Evolutionary conservation across 305 asterid species (phyloP).

Genomic region (Fraxinus paxiana): DNA sequence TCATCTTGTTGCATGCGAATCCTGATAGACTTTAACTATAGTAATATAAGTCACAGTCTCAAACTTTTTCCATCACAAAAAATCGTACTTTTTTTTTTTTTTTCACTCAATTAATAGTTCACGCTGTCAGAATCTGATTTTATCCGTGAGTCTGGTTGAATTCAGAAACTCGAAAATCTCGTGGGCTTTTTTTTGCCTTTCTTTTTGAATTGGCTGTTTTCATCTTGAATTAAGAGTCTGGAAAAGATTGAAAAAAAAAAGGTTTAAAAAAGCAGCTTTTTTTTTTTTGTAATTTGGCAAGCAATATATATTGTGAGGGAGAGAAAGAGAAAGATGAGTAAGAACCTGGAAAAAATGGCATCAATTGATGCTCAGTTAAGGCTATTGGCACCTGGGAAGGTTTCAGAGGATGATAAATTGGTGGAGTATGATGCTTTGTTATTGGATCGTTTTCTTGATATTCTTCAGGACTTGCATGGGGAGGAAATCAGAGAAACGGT

Average conservation of each 20-base stretch:
- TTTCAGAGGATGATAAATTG: slow-evolving; percentile 61
- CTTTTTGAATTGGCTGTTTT: neutral
- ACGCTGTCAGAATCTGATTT: slow-evolving; percentile 14
- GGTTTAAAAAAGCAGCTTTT: neutral
- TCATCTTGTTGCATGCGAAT: slow-evolving; percentile 18
- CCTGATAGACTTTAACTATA: neutral
- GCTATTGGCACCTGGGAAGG: slow-evolving; percentile 64
- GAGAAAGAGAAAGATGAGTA: slow-evolving; percentile 28
- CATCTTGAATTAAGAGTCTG: slow-evolving; percentile 19
- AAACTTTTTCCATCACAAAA: neutral
- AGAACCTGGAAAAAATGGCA: slow-evolving; percentile 55
- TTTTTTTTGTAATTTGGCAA: neutral
- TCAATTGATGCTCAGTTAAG: slow-evolving; percentile 68
- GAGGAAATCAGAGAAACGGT: slow-evolving; percentile 64
- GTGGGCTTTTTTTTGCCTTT: slow-evolving; percentile 25
- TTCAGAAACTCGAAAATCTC: slow-evolving; percentile 23
- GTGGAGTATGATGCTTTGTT: slow-evolving; percentile 62
- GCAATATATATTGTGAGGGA: slow-evolving; percentile 21
- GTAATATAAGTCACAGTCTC: neutral
- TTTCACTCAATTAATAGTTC: slow-evolving; percentile 14
- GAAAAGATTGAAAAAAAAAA: slow-evolving; percentile 18
- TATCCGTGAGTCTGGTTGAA: slow-evolving; percentile 26
- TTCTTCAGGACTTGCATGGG: slow-evolving; percentile 71
- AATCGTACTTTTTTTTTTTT: neutral
- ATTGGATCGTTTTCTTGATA: slow-evolving; percentile 64